Evolutionary conservation across 306 rosid species (phyloP).

Genomic region (Malus orientalis): DNA sequence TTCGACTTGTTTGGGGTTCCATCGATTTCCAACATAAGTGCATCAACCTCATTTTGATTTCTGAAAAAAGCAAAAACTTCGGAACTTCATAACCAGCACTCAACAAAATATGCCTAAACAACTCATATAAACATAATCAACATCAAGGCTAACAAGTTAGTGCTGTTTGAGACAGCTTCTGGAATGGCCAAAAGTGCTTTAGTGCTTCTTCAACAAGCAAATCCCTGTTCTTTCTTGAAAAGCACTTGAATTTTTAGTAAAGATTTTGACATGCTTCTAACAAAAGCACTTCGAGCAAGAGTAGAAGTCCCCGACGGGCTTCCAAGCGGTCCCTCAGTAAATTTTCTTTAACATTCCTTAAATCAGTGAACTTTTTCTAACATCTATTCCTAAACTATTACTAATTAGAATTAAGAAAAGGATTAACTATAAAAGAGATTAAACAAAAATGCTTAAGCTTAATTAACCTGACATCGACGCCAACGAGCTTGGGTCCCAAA

Average conservation of each 20-base stretch:
- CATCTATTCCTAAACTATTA: background rate
- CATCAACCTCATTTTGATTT: slow-evolving; percentile 85
- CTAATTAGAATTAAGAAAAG: background rate
- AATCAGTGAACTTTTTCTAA: background rate
- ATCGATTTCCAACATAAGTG: slow-evolving; percentile 87
- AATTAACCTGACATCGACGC: slow-evolving; percentile 74
- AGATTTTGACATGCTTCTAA: background rate
- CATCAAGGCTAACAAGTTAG: background rate
- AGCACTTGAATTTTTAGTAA: background rate
- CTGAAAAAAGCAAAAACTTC: slow-evolving; percentile 24
- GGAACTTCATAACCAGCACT: slow-evolving; percentile 15
- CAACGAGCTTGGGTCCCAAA: slow-evolving; percentile 77
- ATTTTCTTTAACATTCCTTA: background rate
- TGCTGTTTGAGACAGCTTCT: background rate
- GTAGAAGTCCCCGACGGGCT: background rate
- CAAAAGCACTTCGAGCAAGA: background rate
- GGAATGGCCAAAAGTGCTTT: background rate
- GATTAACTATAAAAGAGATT: background rate
- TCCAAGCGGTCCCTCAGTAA: background rate
- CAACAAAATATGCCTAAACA: background rate
- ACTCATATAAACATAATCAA: background rate
- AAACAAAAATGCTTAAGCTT: background rate
- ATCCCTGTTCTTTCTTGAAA: background rate
- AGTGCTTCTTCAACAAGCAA: background rate
- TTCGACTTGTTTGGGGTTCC: slow-evolving; percentile 95